Base-by-base conservation (phyloP, 1,284 basidiomycete species). In the Trametes sp. region DNA sequence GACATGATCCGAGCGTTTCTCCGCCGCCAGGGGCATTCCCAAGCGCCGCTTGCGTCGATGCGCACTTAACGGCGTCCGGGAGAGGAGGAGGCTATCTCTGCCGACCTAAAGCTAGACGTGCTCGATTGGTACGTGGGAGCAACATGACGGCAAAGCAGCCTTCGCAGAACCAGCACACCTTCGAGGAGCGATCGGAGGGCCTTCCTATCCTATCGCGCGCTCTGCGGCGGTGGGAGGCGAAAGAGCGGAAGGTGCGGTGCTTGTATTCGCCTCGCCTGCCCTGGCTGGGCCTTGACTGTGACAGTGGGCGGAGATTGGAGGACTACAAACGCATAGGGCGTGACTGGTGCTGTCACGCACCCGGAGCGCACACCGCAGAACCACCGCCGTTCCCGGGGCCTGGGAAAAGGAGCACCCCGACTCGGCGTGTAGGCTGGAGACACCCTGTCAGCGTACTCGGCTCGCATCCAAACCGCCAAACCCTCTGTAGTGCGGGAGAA, bases 1-100 rank as follows among this genome's bases (percentile, higher is more conserved):
- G 38, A 50, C n/a, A 45, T 62, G 66, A 64, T 62, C 66, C 62
- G 52, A 50, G 28, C 33, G 53, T 48, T 62, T 50, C 55, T 66
- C 62, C 61, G 54, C 49, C 55, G 65, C 28, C 44, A 56, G 41
- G 41, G 53, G 50, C 41, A 48, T 31, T 58, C 54, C 50, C 64
- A 62, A 45, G 50, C 38, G 46, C 21, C 54, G 53, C 49, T 21
- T 31, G 35, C 23, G 26, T 45, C 46, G 63, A 61, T 55, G 50
- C 42, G 58, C 11, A 28, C 26, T 31, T 36, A 10, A 33, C 61
- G 63, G 61, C 48, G 58, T 19, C 45, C 38, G 50, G 44, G 49
- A 62, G 54, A 62, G 48, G 38, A 57, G 54, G 49, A 56, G 57
- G 45, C 50, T 24, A 42, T 38, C 36, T 29, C 44, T 45, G 49